Base-by-base conservation (phyloP, 257 asterid genomes). In the Voacanga thouarsii region DNA sequence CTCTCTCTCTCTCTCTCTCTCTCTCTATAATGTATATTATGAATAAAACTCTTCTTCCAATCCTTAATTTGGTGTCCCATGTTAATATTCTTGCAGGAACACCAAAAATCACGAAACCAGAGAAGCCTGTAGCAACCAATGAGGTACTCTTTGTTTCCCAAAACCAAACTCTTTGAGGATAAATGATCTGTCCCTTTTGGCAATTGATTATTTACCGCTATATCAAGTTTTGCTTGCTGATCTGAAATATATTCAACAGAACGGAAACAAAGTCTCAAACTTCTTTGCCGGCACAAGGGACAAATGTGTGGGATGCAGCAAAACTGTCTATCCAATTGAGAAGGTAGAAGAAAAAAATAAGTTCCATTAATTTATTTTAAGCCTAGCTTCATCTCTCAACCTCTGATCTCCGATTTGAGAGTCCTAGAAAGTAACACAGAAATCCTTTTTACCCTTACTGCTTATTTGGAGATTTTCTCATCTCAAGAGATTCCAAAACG, bases 311-410 rank as follows among this genome's bases (percentile, higher is more conserved):
- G 94, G 89, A 3, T 91, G 97, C 59, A 77, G 33, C 61, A 89
- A 81, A 79, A 92, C 94, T 2, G 97, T 90, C 26, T 92, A 91
- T 75, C 97, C 96, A 15, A 82, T 82, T 67, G 97, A 92, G 73
- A 92, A 91, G 96, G 96, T 88, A 87, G 61, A 16, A 45, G 33
- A 59, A 47, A 47, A 47, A 0, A 10, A 47, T 47, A 10, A 47
- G 51, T 47, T 47, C 51, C 47, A 44, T 44, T 44, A 5, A 44
- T 44, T 44, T 8, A 47, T 47, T 47, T 10, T 14, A 47, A 47
- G 51, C 51, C 51, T 47, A 47, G 30, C 37, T 61, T 24, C 18
- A 24, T 61, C 18, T 61, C 39, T 61, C 4, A n/a, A 30, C 33
- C 12, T 61, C 24, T 12, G 12, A 24, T 8, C 10, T 7, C 68